Conservation (phyloP, 805 yeast genomes). For the Peterozyma toletana region DNA sequence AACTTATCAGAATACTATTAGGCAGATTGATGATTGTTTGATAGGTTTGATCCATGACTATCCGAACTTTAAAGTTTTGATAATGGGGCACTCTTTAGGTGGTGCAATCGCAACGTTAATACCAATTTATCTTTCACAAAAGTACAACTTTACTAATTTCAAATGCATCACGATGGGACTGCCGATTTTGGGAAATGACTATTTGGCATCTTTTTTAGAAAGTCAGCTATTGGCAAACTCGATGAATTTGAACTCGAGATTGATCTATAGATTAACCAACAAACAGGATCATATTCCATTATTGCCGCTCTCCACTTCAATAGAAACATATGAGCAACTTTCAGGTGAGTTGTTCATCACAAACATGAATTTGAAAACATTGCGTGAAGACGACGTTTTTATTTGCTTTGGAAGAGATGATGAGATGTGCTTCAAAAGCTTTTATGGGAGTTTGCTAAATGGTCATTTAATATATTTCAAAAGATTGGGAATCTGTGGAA, state of each 20-base stretch:
- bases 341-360: constrained; percentile 18
- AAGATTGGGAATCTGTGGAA: constrained; percentile 11
- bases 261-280: constrained; percentile 20
- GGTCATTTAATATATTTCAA: constrained; percentile 12
- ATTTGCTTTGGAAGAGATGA: constrained; percentile 9
- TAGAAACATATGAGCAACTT: constrained; percentile 12
- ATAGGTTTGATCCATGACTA: constrained; percentile 12
- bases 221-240: neutral
- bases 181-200: constrained; percentile 33
- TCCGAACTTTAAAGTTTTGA: constrained; percentile 11
- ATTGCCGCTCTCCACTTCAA: constrained; percentile 9
- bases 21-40: constrained; percentile 18
- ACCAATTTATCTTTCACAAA: constrained; percentile 27
- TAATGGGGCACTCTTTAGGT: constrained; percentile 25
- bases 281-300: constrained; percentile 20
- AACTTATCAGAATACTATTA: constrained; percentile 22
- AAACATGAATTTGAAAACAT: constrained; percentile 6
- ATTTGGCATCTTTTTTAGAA: constrained; percentile 30
- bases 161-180: constrained; percentile 33
- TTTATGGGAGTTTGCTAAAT: constrained; percentile 6
- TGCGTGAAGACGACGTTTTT: constrained; percentile 5
- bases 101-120: constrained; percentile 32
- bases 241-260: constrained; percentile 5
- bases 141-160: constrained; percentile 24
- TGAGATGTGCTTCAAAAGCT: constrained; percentile 8